Evolutionary conservation across 1,284 basidiomycete species (phyloP), one percentile per base, ranked within the genome.

Genomic region (Vanrija sp.): DNA sequence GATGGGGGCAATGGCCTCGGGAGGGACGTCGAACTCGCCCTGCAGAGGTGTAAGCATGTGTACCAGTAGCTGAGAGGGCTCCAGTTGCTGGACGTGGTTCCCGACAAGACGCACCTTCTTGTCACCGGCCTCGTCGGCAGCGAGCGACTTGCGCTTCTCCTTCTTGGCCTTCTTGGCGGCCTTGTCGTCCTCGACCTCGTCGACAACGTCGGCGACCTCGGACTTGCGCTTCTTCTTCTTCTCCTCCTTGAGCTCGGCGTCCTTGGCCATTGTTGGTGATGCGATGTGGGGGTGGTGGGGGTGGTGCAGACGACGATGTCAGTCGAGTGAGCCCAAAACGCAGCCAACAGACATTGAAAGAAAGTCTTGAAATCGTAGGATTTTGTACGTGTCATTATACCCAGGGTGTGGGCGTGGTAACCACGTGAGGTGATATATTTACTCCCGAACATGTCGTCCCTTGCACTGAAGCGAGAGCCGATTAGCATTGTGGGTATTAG

Each of bases 1-100:
- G 59, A 97, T 85, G 29, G 92, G 91, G 6, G 90, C 91, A 43
- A 96, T 82, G 61, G 92, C 88, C 61, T 90, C 90, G 3, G 86
- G 58, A 7, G 87, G 83, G 44, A 92, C 84, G n/a, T 80, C 71
- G 53, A 87, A 81, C 62, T 75, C 74, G 63, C 59, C 54, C 71
- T 74, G 38, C 21, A 9, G 23, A 45, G 18, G 40, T 19, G 40
- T 43, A 1, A 29, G 25, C 39, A 54, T 23, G 10, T 21, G 7
- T 23, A 2, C 9, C n/a, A 7, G 28, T 3, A 4, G 12, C 7
- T 18, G 48, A 28, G n/a, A 6, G 7, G 25, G 25, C 25, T 18
- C 14, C 3, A 19, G 7, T 15, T 2, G 34, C 18, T 10, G 16
- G 39, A 26, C n/a, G 10, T 14, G 19, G n/a, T 28, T 16, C 25